Percentiles rank a stretch among this genome's conserved stretches.
Conservation (phyloP, 1,284 basidiomycete genomes). For the Blastosporella zonata region DNA sequence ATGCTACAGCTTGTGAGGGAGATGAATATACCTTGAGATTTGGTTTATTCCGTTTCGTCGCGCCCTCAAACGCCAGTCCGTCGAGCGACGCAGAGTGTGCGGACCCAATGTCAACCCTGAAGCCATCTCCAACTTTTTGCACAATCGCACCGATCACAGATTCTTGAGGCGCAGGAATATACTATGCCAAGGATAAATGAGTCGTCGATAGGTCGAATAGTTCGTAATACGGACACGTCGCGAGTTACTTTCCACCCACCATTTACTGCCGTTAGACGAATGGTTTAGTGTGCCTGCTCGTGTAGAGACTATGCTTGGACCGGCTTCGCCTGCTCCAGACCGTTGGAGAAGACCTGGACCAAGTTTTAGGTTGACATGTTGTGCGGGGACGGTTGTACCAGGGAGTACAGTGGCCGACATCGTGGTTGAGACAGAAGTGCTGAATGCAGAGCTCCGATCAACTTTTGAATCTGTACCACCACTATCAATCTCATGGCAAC, state of each 20-base stretch:
- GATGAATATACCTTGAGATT: slow-evolving; percentile 64
- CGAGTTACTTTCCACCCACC: slow-evolving; percentile 82
- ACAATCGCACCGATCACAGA: slow-evolving; percentile 73
- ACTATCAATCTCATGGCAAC: slow-evolving; percentile 37
- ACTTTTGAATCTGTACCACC: slow-evolving; percentile 9
- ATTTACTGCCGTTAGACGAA: slow-evolving; percentile 67
- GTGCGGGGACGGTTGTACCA: slow-evolving; percentile 64
- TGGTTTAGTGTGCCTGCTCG: slow-evolving; percentile 66
- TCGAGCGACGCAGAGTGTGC: slow-evolving; percentile 77
- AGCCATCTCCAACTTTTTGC: slow-evolving; percentile 74
- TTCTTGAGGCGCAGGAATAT: slow-evolving; percentile 81
- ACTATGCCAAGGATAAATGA: slow-evolving; percentile 42
- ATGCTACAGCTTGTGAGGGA: not conserved
- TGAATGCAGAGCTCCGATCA: not conserved
- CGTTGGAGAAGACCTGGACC: slow-evolving; percentile 70
- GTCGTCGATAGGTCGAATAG: not conserved
- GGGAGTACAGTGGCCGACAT: slow-evolving; percentile 60
- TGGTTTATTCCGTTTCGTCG: slow-evolving; percentile 80
- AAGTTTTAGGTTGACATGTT: slow-evolving; percentile 75
- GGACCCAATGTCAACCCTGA: slow-evolving; percentile 79
- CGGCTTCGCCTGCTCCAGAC: slow-evolving; percentile 28
- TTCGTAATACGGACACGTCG: slow-evolving; percentile 53
- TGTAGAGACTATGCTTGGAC: slow-evolving; percentile 55
- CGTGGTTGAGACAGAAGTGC: slow-evolving; percentile 19
- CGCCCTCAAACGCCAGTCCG: slow-evolving; percentile 82